Conservation (phyloP, 2,329 filamentous ascomycete species). For the Didymosphaeria variabile region DNA sequence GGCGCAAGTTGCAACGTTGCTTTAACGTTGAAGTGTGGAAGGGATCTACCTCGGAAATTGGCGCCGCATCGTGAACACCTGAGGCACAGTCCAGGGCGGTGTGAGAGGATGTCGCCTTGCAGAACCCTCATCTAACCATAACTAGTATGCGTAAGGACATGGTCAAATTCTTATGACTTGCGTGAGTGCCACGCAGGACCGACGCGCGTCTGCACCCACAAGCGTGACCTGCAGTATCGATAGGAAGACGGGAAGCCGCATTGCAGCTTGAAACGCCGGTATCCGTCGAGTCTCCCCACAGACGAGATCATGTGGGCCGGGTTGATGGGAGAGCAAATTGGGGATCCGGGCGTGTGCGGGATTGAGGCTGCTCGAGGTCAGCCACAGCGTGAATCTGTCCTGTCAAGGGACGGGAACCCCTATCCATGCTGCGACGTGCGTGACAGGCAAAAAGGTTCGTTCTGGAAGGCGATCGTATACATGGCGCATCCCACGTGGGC, state of each 20-base stretch:
- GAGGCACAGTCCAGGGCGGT: conserved; percentile 8
- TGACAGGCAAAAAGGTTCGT: conserved; percentile 39
- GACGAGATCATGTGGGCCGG: conserved; percentile 24
- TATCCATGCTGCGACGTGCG: conserved; percentile 27
- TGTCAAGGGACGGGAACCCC: conserved; percentile 25
- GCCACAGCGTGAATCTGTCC: conserved; percentile 31
- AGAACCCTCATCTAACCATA: conserved; percentile 13
- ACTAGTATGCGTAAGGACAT: conserved; percentile 20
- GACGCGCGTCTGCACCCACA: conserved; percentile 37
- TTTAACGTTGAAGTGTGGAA: not conserved
- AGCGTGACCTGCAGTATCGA: conserved; percentile 24
- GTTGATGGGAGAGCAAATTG: conserved; percentile 13
- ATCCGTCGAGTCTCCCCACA: conserved; percentile 13
- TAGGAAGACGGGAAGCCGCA: conserved; percentile 15
- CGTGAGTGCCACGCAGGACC: conserved; percentile 33
- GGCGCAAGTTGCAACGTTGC: conserved; percentile 10
- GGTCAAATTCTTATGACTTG: conserved; percentile 13
- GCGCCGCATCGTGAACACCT: not conserved
- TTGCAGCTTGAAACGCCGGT: conserved; percentile 20
- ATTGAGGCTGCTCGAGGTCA: conserved; percentile 13
- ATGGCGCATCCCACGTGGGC: conserved; percentile 41
- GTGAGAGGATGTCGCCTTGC: not conserved
- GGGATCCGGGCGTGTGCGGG: conserved; percentile 12
- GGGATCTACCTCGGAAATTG: conserved; percentile 14
- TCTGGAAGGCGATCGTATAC: conserved; percentile 38